These are phyloP conservation scores for Sporobolus alterniflorus DNA, from an alignment of 202 grass and related monocot species.

Conservation along the genomic window DNA sequence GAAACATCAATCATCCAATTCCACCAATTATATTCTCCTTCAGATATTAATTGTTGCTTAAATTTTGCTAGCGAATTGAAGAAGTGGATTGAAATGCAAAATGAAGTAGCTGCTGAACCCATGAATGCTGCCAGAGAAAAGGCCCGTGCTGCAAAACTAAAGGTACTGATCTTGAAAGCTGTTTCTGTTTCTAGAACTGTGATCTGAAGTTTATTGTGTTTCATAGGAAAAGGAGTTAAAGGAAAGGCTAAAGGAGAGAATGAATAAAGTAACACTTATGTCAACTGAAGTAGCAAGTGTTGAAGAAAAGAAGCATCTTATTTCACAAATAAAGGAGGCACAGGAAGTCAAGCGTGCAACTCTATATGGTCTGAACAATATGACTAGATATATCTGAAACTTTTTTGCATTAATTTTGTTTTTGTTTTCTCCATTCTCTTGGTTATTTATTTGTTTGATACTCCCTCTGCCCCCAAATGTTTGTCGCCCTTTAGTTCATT, in stretches of 20 bases:
- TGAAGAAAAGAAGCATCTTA: slow-evolving; percentile 62
- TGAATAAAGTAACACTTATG: slow-evolving; percentile 46
- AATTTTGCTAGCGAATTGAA: slow-evolving; percentile 44
- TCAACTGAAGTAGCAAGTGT: slow-evolving; percentile 35
- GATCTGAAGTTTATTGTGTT: slow-evolving; percentile 26
- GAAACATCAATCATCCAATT: no score
- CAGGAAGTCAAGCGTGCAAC: slow-evolving; percentile 61
- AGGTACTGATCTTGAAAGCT: slow-evolving; percentile 24
- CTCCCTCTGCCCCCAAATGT: no score
- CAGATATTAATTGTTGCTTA: slow-evolving; percentile 22
- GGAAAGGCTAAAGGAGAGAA: slow-evolving; percentile 62
- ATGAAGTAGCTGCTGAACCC: slow-evolving; percentile 35
- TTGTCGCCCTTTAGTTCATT: no score
- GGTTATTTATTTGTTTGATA: slow-evolving; percentile 33
- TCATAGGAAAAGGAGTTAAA: slow-evolving; percentile 80
- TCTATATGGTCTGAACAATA: slow-evolving; percentile 45
- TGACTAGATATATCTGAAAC: slow-evolving; percentile 12
- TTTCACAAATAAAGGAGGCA: slow-evolving; percentile 72
- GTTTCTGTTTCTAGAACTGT: slow-evolving; percentile 11
- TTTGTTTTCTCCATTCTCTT: slow-evolving; percentile 6
- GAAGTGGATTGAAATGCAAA: slow-evolving; percentile 47
- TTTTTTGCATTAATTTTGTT: slow-evolving; percentile 11
- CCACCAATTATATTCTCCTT: no score
- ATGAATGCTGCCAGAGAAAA: slow-evolving; percentile 41
- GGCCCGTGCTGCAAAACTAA: slow-evolving; percentile 39